Evolutionary conservation across 306 rosid genomes (phyloP), one percentile per base, ranked within the genome.

Genomic region (Cucurbita pepo): DNA sequence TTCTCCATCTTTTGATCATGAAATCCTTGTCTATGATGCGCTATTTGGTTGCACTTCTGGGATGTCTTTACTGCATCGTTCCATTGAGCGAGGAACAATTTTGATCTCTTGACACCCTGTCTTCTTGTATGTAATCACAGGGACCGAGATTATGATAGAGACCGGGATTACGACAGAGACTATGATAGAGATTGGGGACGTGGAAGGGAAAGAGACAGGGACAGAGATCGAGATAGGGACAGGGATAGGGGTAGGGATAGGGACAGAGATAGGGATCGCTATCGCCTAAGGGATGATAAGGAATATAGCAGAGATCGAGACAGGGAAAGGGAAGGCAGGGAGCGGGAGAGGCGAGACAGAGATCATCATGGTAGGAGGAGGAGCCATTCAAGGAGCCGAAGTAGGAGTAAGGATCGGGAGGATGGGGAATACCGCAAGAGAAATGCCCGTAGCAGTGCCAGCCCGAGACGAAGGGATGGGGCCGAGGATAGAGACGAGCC

Each of bases 61-160:
- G 13, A 22, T 69, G 14, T 69, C 57, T 47, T 47, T 13, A 7
- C 57, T 67, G 8, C 43, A 14, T 3, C 6, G 15, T 44, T 44
- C 38, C 55, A 65, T 44, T 21, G 54, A 44, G 54, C 0, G 25
- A 30, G n/a, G 47, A 65, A 19, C n/a, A 44, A 65, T 19, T 9
- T 65, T 44, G 54, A 44, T 65, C 4, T 18, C 2, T 48, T 18
- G 10, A 30, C 56, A 4, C 73, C 43, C 4, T 25, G 15, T 15
- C 34, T 69, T 47, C 22, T 5, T 66, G 22, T 67, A 40, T 15
- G 47, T 13, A 25, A 69, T 79, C 10, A 21, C 72, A 90, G 98
- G 90, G 98, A 90, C 76, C 89, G 89, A 25, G 98, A 94, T 75
- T 89, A 94, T 82, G 96, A 85, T 54, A 85, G 96, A 67, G 96